Evolutionary conservation across 257 asterid species (phyloP), one percentile per base, ranked within the genome.

Genomic region (Solanum arcanum): DNA sequence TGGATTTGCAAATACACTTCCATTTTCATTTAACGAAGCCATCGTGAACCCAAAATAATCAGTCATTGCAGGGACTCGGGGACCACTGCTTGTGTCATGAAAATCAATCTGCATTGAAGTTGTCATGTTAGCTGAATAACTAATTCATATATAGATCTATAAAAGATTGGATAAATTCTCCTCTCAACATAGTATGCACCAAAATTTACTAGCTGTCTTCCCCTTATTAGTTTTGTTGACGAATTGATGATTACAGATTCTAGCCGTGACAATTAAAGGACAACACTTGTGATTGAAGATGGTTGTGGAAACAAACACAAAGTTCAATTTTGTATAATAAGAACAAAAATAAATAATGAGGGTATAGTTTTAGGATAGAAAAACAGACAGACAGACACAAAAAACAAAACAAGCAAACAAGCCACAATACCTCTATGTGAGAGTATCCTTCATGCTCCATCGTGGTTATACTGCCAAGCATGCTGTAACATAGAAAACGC

Each of bases 1-100:
- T 83, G 98, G 99, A 92, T 97, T 97, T 86, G 99, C 98, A 91
- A 96, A 93, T 86, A 91, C 97, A 88, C 98, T 87, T 52, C 99
- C 99, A 83, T 91, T 92, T 89, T 95, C 98, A 91, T 94, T 94
- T 87, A 97, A 86, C 87, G 95, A 91, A 91, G 99, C 98, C 99
- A 97, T 95, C 37, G 99, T 96, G 91, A 95, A 96, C 76, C 99
- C 99, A 92, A 96, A 97, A 91, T 96, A 89, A 89, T 97, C 99
- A 31, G 98, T 96, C 98, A 94, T 95, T 69, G 98, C 98, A 88
- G 98, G 95, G 88, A 97, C 96, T 87, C 98, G 96, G 90, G 99
- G 98, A 86, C 98, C 96, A 86, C 93, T 94, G 91, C 98, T 94
- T 21, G 99, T 96, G 90, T 97, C 99, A 89, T 97, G 99, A 90